Percentiles rank a stretch among this genome's conserved stretches.
Conservation (phyloP, 2,329 filamentous ascomycete genomes). For the Fusarium sp. region DNA sequence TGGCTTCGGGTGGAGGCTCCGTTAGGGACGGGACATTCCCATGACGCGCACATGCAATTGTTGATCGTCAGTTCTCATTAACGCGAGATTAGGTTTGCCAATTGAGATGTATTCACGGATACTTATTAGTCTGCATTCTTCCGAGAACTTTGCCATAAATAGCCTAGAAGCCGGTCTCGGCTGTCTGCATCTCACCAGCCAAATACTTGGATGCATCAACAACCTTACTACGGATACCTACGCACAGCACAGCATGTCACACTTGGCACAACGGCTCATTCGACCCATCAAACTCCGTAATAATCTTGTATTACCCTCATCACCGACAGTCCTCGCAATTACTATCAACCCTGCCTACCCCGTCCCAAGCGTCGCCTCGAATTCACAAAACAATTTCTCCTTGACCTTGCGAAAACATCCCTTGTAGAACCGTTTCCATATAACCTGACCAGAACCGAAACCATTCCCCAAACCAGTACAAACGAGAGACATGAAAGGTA, state of each 20-base stretch:
- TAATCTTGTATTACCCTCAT: conserved; percentile 33
- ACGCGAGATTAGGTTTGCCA: conserved; percentile 13
- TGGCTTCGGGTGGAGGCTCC: conserved; percentile 31
- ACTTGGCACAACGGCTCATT: neutral
- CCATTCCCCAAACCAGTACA: conserved; percentile 32
- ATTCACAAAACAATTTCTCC: conserved; percentile 44
- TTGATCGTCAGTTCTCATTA: neutral
- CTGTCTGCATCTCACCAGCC: too few species aligned
- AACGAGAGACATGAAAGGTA: conserved; percentile 41
- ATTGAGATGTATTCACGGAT: neutral
- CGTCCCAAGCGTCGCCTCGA: conserved; percentile 9
- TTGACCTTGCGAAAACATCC: conserved; percentile 38
- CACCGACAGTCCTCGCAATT: conserved; percentile 21
- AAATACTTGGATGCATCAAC: neutral
- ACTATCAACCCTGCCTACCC: conserved; percentile 15
- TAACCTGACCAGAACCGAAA: conserved; percentile 34
- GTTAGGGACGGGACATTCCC: conserved; percentile 23
- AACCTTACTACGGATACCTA: neutral
- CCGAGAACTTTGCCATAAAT: neutral
- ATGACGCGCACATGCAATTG: conserved; percentile 43
- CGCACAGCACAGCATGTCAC: conserved; percentile 10
- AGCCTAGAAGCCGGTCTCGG: too few species aligned
- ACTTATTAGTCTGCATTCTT: neutral
- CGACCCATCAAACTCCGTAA: conserved; percentile 18
- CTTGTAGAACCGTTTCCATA: conserved; percentile 40